Base-by-base conservation (phyloP, 805 yeast species). In the Zygotorulaspora sp. region DNA sequence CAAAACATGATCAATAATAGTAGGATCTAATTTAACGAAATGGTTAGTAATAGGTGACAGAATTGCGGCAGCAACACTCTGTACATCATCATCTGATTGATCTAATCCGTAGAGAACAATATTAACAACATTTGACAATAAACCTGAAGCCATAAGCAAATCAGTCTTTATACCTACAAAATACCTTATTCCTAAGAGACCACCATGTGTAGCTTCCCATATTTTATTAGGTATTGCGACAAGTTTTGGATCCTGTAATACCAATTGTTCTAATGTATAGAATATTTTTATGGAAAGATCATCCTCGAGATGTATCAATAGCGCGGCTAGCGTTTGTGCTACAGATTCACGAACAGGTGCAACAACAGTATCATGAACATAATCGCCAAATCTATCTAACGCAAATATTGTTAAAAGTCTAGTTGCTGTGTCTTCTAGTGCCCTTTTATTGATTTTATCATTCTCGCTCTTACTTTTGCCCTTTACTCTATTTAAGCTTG, bases 171-270 rank as follows among this genome's bases (percentile, higher is more conserved):
- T 87, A 43, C 95, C 82, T 8, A 90, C 98, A 50, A 92, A 80
- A 61, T 92, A 92, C 36, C 95, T 71, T 36, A 92, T 68, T 0
- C 97, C 98, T 9, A 92, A 73, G 80, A 92, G 79, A 33, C 97
- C 99, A 50, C 97, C 98, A 67, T 92, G 98, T 42, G 92, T 84
- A 2, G 96, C 97, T 58, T 94, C 97, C 98, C 98, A 92, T 38
- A 88, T 77, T 30, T 71, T 66, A 9, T 48, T 52, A 18, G 58
- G 57, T 17, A 68, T 60, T 1, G 67, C 77, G 15, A 75, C 51
- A 2, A 40, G 20, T 31, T 45, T 23, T 4, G 66, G 53, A 29
- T 72, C 69, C 58, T 90, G 97, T 32, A 82, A 61, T 1, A 89
- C 87, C 35, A 92, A 65, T 29, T 75, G 71, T 35, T 78, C 74